Evolutionary conservation across 768 basidiomycete genomes (phyloP).

Genomic region (Hygrocybe punicea): DNA sequence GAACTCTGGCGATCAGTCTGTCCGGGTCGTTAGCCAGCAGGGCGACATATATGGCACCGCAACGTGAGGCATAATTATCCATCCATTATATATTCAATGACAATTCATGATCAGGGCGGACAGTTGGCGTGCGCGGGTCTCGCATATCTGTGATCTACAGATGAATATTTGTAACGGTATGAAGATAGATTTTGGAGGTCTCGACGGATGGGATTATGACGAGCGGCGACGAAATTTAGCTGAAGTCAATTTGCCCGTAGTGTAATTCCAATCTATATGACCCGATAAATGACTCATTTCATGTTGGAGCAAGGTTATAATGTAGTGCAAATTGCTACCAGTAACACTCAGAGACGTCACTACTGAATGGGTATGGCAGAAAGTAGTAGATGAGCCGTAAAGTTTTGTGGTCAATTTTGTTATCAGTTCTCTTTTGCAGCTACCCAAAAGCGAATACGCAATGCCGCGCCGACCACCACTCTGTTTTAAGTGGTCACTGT

Average conservation of each 20-base stretch:
- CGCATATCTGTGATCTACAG: slow-evolving; percentile 71
- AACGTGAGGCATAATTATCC: slow-evolving; percentile 49
- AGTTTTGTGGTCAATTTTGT: slow-evolving; percentile 9
- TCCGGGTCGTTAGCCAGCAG: slow-evolving; percentile 58
- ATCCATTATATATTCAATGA: background rate
- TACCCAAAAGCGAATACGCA: slow-evolving; percentile 18
- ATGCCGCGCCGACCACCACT: slow-evolving; percentile 21
- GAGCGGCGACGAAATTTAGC: slow-evolving; percentile 63
- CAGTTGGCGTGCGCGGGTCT: slow-evolving; percentile 72
- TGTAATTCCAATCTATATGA: background rate
- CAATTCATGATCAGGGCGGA: slow-evolving; percentile 54
- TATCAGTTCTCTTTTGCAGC: too few species aligned
- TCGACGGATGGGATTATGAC: slow-evolving; percentile 66
- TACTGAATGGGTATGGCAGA: too few species aligned
- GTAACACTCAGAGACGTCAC: too few species aligned
- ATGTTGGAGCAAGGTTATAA: too few species aligned
- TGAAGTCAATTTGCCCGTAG: slow-evolving; percentile 39
- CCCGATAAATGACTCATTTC: background rate
- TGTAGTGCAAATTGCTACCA: too few species aligned
- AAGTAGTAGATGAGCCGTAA: too few species aligned
- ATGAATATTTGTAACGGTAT: slow-evolving; percentile 59
- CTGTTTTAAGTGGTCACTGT: slow-evolving; percentile 61
- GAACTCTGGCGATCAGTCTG: slow-evolving; percentile 57
- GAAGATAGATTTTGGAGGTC: slow-evolving; percentile 71
- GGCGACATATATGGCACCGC: slow-evolving; percentile 73